Evolutionary conservation across 2,329 filamentous ascomycete genomes (phyloP), one percentile per base, ranked within the genome.

Genomic region (Sporothrix variecibatus): DNA sequence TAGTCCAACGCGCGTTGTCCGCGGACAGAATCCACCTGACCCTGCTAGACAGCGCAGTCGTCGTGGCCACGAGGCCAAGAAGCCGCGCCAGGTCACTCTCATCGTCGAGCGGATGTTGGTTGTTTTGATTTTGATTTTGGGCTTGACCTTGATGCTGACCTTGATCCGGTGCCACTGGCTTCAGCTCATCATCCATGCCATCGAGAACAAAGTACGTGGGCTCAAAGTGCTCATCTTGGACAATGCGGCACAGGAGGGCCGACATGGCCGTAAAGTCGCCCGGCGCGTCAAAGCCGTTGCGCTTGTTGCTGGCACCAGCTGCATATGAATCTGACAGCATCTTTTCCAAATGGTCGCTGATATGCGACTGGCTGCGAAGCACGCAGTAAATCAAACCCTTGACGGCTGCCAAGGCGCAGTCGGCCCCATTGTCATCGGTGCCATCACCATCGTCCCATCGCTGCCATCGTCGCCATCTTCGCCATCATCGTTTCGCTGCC

Each of bases 231-330:
- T 62, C 58, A 20, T 62, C 58, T 34, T 62, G 58, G 26, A 62
- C 58, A 17, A 62, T 62, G 28, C 58, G 58, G 28, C 28, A 62
- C 26, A 62, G 58, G 12, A 62, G 58, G 15, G 12, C 28, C 28
- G 58, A 62, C 58, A 62, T 62, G 28, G 15, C 58, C 58, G 28
- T 8, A 34, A 62, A 62, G 58, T 62, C 58, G 17, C 58, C 58
- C 28, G 58, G 58, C 11, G 58, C 58, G 58, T 62, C 58, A 34
- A 62, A 62, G 28, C 8, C 5, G 26, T 38, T 6, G 28, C 58
- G 58, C 58, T 17, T 34, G 11, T 62, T 34, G 26, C 28, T 8
- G 2, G 7, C 3, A 3, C 7, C 8, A 2, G 46, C 46, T 15
- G 46, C 46, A n/a, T 51, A 51, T 51, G 15, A 6, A 20, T 51